These are phyloP conservation scores for Citrullus amarus DNA, from an alignment of 306 rosid species.

Conservation along the genomic window DNA sequence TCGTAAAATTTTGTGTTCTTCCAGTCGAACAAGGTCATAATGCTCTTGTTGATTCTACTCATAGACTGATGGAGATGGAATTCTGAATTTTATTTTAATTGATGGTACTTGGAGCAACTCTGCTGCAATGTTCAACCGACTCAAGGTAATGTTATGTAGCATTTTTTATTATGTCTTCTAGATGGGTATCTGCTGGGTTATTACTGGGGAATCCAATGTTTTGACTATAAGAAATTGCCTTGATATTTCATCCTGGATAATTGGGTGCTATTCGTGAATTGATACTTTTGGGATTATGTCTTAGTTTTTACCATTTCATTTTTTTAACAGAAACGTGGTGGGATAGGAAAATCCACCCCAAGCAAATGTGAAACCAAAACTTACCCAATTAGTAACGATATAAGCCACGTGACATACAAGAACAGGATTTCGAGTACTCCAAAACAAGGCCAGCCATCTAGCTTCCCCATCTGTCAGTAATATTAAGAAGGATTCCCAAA, in stretches of 20 bases:
- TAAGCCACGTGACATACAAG: neutral
- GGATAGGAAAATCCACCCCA: neutral
- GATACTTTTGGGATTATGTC: neutral
- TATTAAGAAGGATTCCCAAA: neutral
- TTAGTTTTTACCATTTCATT: neutral
- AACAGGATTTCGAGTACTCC: neutral
- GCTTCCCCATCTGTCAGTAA: neutral
- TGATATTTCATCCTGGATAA: neutral
- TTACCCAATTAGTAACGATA: neutral
- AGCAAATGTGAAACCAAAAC: neutral
- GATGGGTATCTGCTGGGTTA: neutral
- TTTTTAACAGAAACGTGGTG: neutral
- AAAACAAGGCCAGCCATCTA: neutral
- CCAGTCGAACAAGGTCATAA: slow-evolving; percentile 16
- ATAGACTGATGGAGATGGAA: slow-evolving; percentile 45
- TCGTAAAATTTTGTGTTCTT: slow-evolving; percentile 15
- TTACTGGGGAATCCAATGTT: neutral
- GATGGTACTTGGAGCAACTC: slow-evolving; percentile 99
- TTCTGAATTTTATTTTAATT: slow-evolving; percentile 70
- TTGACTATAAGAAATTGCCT: neutral
- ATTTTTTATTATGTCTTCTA: slow-evolving; percentile 7
- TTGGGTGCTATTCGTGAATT: neutral
- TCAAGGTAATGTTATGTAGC: slow-evolving; percentile 44
- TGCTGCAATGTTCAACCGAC: slow-evolving; percentile 85
- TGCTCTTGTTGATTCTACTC: slow-evolving; percentile 25